Evolutionary conservation across 228 moss, liverwort and hornwort species (phyloP).

Genomic region (Sphagnum fallax): DNA sequence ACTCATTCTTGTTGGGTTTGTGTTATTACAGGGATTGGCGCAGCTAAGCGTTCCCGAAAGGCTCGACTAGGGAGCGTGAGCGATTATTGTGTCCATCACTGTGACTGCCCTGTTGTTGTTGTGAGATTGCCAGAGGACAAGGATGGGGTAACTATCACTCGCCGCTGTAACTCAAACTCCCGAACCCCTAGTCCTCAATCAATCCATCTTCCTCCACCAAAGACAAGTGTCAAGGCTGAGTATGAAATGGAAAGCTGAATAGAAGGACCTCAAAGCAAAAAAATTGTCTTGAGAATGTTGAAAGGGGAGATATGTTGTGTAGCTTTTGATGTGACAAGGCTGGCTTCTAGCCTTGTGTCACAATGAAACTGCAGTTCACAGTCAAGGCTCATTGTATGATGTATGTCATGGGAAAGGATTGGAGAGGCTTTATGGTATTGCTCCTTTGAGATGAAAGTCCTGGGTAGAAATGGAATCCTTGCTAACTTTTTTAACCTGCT

Average conservation of each 20-base stretch:
- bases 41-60: constrained; percentile 52
- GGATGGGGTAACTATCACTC: constrained; percentile 40
- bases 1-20: neutral
- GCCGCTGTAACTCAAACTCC: constrained; percentile 35
- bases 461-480: too few species aligned
- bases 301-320: constrained; percentile 8
- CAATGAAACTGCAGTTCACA: too few species aligned
- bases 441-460: too few species aligned
- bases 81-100: constrained; percentile 71
- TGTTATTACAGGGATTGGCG: constrained; percentile 40
- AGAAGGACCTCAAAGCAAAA: constrained; percentile 6
- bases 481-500: too few species aligned
- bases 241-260: constrained; percentile 2
- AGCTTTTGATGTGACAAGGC: constrained; percentile 12
- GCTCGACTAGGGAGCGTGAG: constrained; percentile 74
- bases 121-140: constrained; percentile 66
- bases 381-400: too few species aligned
- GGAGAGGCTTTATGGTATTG: too few species aligned
- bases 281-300: constrained; percentile 10
- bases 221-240: constrained; percentile 21
- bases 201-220: constrained; percentile 34
- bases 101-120: constrained; percentile 68
- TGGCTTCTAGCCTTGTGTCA: neutral
- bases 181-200: constrained; percentile 36
- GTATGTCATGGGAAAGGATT: too few species aligned